Evolutionary conservation across 139 green algal genomes (phyloP).

Genomic region (Mychonastes homosphaera): DNA sequence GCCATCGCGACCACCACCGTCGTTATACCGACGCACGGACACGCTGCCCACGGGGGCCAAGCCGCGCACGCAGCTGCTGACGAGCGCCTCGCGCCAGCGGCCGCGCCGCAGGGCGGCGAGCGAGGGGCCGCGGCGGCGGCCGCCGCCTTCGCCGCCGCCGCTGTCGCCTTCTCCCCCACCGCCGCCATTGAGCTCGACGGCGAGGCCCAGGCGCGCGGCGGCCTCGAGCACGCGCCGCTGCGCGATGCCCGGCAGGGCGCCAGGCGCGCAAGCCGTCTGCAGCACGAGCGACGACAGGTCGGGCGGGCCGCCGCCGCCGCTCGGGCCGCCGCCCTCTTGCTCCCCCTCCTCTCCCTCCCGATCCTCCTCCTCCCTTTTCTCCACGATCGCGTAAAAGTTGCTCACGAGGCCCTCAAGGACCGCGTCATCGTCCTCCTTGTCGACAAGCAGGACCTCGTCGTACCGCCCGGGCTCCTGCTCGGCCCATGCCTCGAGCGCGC

Average conservation of each 20-base stretch:
- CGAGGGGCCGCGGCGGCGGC: no score
- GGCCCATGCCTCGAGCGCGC: slow-evolving; percentile 6
- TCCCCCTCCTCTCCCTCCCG: neutral
- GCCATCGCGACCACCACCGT: no score
- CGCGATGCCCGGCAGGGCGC: slow-evolving; percentile 4
- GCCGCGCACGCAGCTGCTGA: slow-evolving; percentile 20
- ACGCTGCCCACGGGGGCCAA: no score
- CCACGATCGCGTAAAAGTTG: slow-evolving; percentile 15
- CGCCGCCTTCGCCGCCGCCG: no score
- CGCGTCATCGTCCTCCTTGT: neutral
- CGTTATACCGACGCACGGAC: no score
- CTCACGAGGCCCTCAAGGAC: slow-evolving; percentile 14
- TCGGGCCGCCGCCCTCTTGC: neutral
- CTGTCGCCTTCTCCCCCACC: neutral
- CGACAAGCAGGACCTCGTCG: slow-evolving; percentile 13
- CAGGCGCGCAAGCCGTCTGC: neutral
- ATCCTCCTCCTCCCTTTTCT: neutral
- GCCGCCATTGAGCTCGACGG: slow-evolving; percentile 5
- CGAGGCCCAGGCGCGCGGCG: neutral
- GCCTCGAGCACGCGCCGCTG: slow-evolving; percentile 17
- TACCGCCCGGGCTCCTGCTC: slow-evolving; percentile 2
- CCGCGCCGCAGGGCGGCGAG: no score
- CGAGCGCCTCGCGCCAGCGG: slow-evolving; percentile 11
- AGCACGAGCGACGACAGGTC: slow-evolving; percentile 1
- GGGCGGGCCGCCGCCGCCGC: neutral